Evolutionary conservation across 2,329 filamentous ascomycete genomes (phyloP).

Genomic region (Diaporthe ilicicola): DNA sequence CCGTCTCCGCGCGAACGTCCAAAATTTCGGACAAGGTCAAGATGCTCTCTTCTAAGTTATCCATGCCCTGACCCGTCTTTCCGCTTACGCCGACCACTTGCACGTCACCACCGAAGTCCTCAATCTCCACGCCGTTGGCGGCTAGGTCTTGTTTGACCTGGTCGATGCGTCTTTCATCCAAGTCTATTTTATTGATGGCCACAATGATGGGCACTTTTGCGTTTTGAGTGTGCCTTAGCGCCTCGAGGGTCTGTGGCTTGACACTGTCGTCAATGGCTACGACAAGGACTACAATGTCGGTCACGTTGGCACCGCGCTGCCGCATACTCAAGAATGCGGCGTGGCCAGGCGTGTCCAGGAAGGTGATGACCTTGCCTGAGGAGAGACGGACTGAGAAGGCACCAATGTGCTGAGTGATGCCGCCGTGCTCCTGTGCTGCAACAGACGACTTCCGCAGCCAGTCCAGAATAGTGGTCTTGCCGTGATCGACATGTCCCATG

Average conservation of each 20-base stretch:
- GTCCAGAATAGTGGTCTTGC: slow-evolving; percentile 95
- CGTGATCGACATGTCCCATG: slow-evolving; percentile 99
- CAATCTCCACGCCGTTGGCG: slow-evolving; percentile 84
- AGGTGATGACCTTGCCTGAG: slow-evolving; percentile 89
- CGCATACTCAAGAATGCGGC: slow-evolving; percentile 96
- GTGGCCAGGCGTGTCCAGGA: slow-evolving; percentile 95
- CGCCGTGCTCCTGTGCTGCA: slow-evolving; percentile 89
- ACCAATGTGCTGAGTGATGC: slow-evolving; percentile 98
- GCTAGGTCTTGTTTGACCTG: slow-evolving; percentile 89
- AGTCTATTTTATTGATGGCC: slow-evolving; percentile 91
- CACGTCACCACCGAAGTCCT: slow-evolving; percentile 94
- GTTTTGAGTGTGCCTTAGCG: slow-evolving; percentile 88
- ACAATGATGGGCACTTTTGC: slow-evolving; percentile 96
- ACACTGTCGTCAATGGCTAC: slow-evolving; percentile 97
- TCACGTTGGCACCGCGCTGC: slow-evolving; percentile 92
- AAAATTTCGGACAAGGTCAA: slow-evolving; percentile 87
- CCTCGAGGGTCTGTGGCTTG: slow-evolving; percentile 96
- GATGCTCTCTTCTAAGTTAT: slow-evolving; percentile 89
- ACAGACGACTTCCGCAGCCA: slow-evolving; percentile 93
- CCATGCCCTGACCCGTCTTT: slow-evolving; percentile 92
- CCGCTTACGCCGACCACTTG: slow-evolving; percentile 92
- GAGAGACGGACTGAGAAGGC: slow-evolving; percentile 93
- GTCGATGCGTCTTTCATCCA: slow-evolving; percentile 80
- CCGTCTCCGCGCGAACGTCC: slow-evolving; percentile 82
- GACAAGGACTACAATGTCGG: slow-evolving; percentile 94